Base-by-base conservation (phyloP, 2,329 filamentous ascomycete species). In the Raffaelea albimanens region DNA sequence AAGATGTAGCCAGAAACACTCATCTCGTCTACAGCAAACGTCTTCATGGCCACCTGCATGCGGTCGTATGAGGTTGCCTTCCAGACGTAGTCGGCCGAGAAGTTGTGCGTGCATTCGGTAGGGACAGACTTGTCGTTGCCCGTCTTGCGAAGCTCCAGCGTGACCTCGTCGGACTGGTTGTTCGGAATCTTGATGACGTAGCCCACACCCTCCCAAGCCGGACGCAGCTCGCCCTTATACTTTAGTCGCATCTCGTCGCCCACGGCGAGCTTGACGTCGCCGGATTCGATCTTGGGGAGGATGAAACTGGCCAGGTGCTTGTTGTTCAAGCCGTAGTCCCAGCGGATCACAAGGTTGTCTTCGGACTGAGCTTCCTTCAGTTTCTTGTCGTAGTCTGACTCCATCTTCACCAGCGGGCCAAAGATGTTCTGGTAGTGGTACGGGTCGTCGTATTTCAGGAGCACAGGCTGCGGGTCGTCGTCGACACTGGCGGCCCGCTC, bases 111-210 rank as follows among this genome's bases (percentile, higher is more conserved):
- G 65, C 91, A 93, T 59, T 98, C 91, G 0, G 88, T 95, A 1
- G 93, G 93, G 1, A 97, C 87, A 23, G 85, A 87, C 67, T 97
- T 97, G 69, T 97, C 90, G 62, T 95, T 95, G 52, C 88, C 90
- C 53, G 93, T 91, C 59, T 93, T 88, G 56, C 93, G 86, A 61
- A 98, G 70, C 64, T 98, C 93, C 54, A 98, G 85, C 10, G 86
- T 94, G 45, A 98, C 93, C 63, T 98, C 91, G 59, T 98, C 93
- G 14, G 90, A 96, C 69, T 95, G 89, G 67, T 97, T 97, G 74
- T 98, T 97, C 20, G 93, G 94, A 51, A 98, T 97, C 70, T 98
- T 98, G 70, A 97, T 90, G 52, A 98, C 93, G 65, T 98, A 98
- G 54, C 93, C 93, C 31, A 98, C 93, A 34, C 93, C 93, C 63